phyloP scores from a whole-genome alignment of 768 basidiomycete species.

The Podaxis sp. region DNA sequence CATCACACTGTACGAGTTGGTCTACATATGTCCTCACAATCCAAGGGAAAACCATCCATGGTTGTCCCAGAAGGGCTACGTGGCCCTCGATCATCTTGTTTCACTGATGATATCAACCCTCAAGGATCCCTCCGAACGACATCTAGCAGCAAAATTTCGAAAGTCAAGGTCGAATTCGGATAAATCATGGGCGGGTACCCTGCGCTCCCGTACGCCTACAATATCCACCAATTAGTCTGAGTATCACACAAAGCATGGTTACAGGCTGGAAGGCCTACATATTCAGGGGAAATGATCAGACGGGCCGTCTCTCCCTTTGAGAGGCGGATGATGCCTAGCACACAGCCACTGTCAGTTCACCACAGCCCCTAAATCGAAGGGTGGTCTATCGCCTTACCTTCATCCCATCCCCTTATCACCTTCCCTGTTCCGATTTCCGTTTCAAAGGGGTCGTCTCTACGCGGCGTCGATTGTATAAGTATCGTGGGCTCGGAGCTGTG shows the following conservation, averaged over 20 bases:
- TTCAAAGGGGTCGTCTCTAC: conserved; percentile 58
- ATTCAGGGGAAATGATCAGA: conserved; percentile 70
- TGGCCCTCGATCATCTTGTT: neutral
- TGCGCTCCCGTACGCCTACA: conserved; percentile 70
- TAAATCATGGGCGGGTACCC: conserved; percentile 84
- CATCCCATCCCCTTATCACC: conserved; percentile 91
- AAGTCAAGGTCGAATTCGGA: conserved; percentile 67
- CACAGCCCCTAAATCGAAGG: neutral
- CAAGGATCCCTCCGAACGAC: conserved; percentile 42
- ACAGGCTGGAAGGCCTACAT: conserved; percentile 45
- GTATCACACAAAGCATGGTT: conserved; percentile 5
- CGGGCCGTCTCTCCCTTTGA: conserved; percentile 74
- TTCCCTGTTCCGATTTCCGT: conserved; percentile 77
- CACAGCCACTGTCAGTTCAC: conserved; percentile 9
- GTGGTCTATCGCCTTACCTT: conserved; percentile 50
- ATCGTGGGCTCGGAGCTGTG: neutral
- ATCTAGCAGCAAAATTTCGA: conserved; percentile 80
- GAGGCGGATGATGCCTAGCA: conserved; percentile 69
- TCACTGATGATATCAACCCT: neutral
- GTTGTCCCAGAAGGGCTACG: neutral
- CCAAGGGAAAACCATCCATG: too few relatives aligned
- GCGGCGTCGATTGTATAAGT: neutral
- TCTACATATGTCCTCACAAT: too few relatives aligned
- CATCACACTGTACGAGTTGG: too few relatives aligned
- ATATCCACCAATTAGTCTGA: neutral